Evolutionary conservation across 805 yeast species (phyloP).

Genomic region (Zygoascus bituminiphila): DNA sequence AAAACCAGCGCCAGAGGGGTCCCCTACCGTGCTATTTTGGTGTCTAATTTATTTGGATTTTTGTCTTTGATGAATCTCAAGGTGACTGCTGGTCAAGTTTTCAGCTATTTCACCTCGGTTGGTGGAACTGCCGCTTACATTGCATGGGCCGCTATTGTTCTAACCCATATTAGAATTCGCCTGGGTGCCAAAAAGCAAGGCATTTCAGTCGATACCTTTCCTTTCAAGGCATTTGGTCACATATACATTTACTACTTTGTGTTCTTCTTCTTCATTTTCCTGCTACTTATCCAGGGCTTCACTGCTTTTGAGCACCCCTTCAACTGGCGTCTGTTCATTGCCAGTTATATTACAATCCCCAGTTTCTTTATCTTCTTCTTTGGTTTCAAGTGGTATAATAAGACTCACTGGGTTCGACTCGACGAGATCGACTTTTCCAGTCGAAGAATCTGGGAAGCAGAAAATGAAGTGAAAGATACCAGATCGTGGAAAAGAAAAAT

Average conservation of each 20-base stretch:
- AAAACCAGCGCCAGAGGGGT: conserved; percentile 61
- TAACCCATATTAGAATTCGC: conserved; percentile 2
- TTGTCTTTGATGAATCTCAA: conserved; percentile 61
- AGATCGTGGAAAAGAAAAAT: neutral
- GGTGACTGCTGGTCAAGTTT: conserved; percentile 25
- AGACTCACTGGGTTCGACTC: conserved; percentile 6
- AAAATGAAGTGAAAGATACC: neutral
- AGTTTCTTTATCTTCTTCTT: conserved; percentile 7
- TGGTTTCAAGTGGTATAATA: conserved; percentile 8
- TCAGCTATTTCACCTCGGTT: conserved; percentile 3
- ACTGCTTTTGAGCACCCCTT: conserved; percentile 5
- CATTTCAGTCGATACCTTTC: conserved; percentile 1
- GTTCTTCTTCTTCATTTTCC: conserved; percentile 5
- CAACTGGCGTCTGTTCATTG: conserved; percentile 7
- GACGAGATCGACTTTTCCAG: conserved; percentile 8
- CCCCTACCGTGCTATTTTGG: conserved; percentile 50
- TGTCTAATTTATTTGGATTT: conserved; percentile 48
- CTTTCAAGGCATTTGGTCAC: conserved; percentile 5
- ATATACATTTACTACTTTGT: conserved; percentile 2
- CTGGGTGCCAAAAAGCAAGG: conserved; percentile 5
- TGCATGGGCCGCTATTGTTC: conserved; percentile 6
- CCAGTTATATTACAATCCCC: conserved; percentile 9
- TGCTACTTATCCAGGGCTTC: conserved; percentile 5
- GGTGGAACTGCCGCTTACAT: conserved; percentile 8
- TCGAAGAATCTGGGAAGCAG: conserved; percentile 9